Evolutionary conservation across 306 rosid species (phyloP), one percentile per base, ranked within the genome.

Genomic region (Glycine tomentella): DNA sequence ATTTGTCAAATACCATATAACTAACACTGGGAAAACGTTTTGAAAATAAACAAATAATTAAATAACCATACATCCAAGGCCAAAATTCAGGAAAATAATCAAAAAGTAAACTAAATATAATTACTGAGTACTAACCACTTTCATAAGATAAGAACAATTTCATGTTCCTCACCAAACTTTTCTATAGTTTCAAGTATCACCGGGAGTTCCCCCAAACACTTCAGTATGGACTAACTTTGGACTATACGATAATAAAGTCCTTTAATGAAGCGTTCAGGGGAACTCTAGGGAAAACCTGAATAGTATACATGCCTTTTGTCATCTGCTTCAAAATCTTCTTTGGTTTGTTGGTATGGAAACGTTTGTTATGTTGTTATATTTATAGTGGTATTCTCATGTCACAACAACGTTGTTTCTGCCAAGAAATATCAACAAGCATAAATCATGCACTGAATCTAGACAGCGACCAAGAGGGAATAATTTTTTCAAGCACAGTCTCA

Each of bases 171-270:
- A 36, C 0, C 12, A 14, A 25, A 6, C 61, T 13, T 15, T 16
- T 68, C 2, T 25, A 1, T 25, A 2, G 31, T 69, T 9, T 69
- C 80, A 78, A 46, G 76, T 53, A 51, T 14, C 83, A 17, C 80
- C 83, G 1, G 57, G 86, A 78, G 86, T 83, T 83, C 86, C 86
- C 86, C 86, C 86, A 83, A 83, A 83, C 86, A 83, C 86, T 83
- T 83, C 86, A 83, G 70, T 46, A 46, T 36, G 70, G 52, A 52
- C 40, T 42, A 65, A 13, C 7, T 33, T 9, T 0, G 0, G 45
- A 72, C 52, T 7, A 20, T 50, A 20, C 4, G 4, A 36, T 36
- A 9, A 4, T 9, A 14, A 12, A 51, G 78, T 65, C 86, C 83
- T 38, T 25, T 42, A 17, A 34, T 78, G 87, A 84, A 84, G 87